These are phyloP conservation scores for Ceratobasidium papillatum DNA, from an alignment of 1,284 basidiomycete genomes.

Conservation along the genomic window DNA sequence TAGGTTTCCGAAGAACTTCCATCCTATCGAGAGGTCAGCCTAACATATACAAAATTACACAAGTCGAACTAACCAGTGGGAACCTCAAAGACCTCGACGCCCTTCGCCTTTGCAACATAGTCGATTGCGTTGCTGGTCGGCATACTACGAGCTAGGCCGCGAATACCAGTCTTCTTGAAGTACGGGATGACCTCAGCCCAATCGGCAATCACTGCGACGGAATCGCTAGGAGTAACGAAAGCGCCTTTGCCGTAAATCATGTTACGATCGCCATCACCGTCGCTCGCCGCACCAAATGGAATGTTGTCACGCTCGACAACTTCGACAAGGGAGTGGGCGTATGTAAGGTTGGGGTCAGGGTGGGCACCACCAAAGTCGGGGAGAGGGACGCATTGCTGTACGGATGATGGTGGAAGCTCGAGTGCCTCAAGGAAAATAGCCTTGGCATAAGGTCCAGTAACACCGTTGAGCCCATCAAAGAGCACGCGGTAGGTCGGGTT, in stretches of 20 bases:
- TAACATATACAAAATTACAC: background rate
- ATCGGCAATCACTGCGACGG: constrained; percentile 98
- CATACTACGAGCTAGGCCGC: constrained; percentile 96
- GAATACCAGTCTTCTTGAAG: constrained; percentile 91
- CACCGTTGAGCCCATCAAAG: constrained; percentile 96
- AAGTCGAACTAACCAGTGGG: constrained; percentile 77
- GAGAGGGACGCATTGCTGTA: constrained; percentile 91
- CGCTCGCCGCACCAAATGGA: constrained; percentile 94
- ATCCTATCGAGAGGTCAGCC: constrained; percentile 63
- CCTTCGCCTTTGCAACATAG: constrained; percentile 93
- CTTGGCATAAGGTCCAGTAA: constrained; percentile 95
- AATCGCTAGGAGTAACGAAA: constrained; percentile 97
- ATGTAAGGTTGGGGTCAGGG: constrained; percentile 98
- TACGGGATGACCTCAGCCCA: constrained; percentile 96
- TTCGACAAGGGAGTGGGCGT: constrained; percentile 94
- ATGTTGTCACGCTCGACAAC: constrained; percentile 89
- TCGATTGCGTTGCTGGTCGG: constrained; percentile 98
- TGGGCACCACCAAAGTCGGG: constrained; percentile 98
- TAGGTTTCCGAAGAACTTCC: constrained; percentile 99
- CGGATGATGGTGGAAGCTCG: constrained; percentile 78
- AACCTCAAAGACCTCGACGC: constrained; percentile 94
- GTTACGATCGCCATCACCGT: constrained; percentile 98
- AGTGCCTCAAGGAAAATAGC: constrained; percentile 89
- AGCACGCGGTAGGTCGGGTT: constrained; percentile 81
- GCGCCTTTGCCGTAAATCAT: constrained; percentile 99